Evolutionary conservation across 2,329 filamentous ascomycete genomes (phyloP), one percentile per base, ranked within the genome.

Genomic region (Gyromitra esculenta): DNA sequence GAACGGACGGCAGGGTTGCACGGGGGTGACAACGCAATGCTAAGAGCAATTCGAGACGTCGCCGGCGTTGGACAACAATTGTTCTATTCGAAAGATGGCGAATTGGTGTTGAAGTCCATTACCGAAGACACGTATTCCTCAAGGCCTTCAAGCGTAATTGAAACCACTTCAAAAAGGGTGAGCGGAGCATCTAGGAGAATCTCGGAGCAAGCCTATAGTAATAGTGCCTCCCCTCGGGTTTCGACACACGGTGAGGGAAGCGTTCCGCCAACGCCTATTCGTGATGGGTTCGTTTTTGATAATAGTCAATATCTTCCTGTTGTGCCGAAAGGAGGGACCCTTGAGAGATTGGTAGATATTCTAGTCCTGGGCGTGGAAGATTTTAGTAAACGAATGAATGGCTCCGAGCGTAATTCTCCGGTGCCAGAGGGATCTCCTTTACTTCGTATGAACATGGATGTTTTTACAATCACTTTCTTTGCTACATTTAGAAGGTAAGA

Each of bases 401-500:
- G 76, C 25, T 75, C 76, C 11, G 79, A 80, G 21, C 52, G 64
- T 15, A 70, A 68, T 41, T 67, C 72, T 15, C 73, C 60, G 39
- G 31, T 43, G 13, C 59, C 71, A 56, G 71, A 76, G 54, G 65
- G 56, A n/a, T 57, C 78, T 25, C 73, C 79, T 31, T 72, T 76
- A 39, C 79, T 81, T 25, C 77, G 77, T 7, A 82, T 82, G 81
- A 80, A 82, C 70, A 81, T 81, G 73, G 80, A 81, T 69, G 79
- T 82, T 63, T 82, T 81, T 54, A 81, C 79, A 39, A 81, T 81
- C 45, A 82, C 81, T 13, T 82, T 82, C 68, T 79, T 82, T 59
- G 80, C 81, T 62, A 82, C 81, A 2, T 82, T 81, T 65, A 76
- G 81, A 73, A 82, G 81, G 81, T 82, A 79, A 79, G 74, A 45